Evolutionary conservation across 1,139 yeast genomes (phyloP).

Genomic region (Scheffersomyces quercinus): DNA sequence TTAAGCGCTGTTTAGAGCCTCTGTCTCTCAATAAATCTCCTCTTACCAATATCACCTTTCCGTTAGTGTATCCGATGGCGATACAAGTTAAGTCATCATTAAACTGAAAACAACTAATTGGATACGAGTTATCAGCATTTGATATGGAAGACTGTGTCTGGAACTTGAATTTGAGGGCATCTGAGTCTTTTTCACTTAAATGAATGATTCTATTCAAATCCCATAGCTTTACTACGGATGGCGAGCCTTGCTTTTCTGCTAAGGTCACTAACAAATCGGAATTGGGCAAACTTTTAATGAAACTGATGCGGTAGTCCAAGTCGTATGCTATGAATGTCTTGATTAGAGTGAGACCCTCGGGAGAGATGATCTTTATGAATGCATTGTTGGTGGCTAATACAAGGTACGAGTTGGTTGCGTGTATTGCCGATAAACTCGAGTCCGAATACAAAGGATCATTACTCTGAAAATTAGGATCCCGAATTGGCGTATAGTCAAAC

Average conservation of each 20-base stretch:
- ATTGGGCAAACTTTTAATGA: conserved; percentile 48
- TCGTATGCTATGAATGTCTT: conserved; percentile 65
- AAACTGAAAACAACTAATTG: conserved; percentile 65
- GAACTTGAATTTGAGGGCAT: conserved; percentile 33
- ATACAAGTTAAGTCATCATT: conserved; percentile 61
- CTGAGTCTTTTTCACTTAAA: conserved; percentile 36
- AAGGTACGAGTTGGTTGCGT: conserved; percentile 54
- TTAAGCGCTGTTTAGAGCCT: conserved; percentile 83
- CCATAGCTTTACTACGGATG: conserved; percentile 73
- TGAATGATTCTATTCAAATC: conserved; percentile 52
- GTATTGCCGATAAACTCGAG: conserved; percentile 62
- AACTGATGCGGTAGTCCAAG: conserved; percentile 61
- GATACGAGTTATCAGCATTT: conserved; percentile 67
- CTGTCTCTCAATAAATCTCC: conserved; percentile 89
- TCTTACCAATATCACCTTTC: conserved; percentile 75
- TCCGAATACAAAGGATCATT: conserved; percentile 76
- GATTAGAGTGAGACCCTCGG: conserved; percentile 45
- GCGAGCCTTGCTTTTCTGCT: conserved; percentile 73
- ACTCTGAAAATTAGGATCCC: conserved; percentile 76
- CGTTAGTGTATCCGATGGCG: conserved; percentile 87
- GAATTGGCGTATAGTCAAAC: conserved; percentile 79
- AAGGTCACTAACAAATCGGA: conserved; percentile 62
- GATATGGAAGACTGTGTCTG: conserved; percentile 34
- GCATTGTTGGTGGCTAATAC: conserved; percentile 61
- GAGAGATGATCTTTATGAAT: conserved; percentile 55